Evolutionary conservation across 2,329 filamentous ascomycete genomes (phyloP).

Genomic region (Botrytis fragariae): DNA sequence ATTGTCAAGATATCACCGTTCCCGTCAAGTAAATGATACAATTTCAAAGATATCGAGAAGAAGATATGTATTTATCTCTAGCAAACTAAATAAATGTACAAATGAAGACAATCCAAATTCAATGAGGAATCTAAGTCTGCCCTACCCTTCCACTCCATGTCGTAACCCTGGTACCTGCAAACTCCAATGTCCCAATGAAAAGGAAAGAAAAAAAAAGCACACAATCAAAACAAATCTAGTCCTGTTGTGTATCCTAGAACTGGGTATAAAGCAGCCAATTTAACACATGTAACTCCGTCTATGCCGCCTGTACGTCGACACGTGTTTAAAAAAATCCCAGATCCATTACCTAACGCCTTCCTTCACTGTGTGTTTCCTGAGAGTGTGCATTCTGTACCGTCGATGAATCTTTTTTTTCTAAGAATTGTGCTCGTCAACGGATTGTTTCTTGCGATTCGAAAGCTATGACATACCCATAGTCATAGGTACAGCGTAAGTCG

Average conservation of each 20-base stretch:
- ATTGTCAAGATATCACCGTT: background rate
- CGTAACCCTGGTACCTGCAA: background rate
- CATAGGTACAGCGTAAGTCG: slow-evolving; percentile 1
- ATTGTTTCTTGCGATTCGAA: background rate
- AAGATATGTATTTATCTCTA: background rate
- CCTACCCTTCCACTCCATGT: background rate
- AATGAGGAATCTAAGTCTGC: background rate
- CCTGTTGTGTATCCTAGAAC: background rate
- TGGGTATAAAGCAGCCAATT: background rate
- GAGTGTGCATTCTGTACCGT: background rate
- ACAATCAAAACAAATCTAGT: slow-evolving; percentile 2
- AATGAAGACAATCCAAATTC: background rate
- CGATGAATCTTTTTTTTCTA: background rate
- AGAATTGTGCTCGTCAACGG: background rate
- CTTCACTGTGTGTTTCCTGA: background rate
- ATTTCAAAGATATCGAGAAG: background rate
- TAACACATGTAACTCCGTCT: background rate
- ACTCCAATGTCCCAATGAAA: background rate
- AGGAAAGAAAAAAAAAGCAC: background rate
- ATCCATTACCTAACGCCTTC: background rate
- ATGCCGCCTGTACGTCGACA: background rate
- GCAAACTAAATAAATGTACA: background rate
- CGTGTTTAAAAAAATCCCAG: background rate
- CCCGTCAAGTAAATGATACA: background rate
- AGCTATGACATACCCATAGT: background rate